A percentile compares a stretch with the other conserved stretches of the same genome.
These are phyloP conservation scores for Cordyceps militaris DNA, from an alignment of 2,329 filamentous ascomycete genomes.

Conservation along the genomic window DNA sequence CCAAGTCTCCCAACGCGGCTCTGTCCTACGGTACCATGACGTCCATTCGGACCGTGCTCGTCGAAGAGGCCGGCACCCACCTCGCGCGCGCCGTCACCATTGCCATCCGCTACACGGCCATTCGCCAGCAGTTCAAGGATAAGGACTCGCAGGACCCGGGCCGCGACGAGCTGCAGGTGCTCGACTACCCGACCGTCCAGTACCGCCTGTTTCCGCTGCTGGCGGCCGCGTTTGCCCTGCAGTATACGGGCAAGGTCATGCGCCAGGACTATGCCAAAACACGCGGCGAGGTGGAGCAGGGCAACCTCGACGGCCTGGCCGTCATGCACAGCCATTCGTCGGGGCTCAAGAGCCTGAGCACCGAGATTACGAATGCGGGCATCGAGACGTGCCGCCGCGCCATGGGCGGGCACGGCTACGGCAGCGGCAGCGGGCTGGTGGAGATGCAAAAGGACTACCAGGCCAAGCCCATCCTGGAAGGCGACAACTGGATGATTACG, in stretches of 20 bases:
- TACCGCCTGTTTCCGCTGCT: conserved; percentile 64
- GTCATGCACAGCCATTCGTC: conserved; percentile 73
- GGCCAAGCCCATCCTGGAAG: conserved; percentile 64
- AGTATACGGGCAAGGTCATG: conserved; percentile 73
- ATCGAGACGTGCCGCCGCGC: conserved; percentile 68
- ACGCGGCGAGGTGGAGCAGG: conserved; percentile 25
- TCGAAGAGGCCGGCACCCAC: conserved; percentile 63
- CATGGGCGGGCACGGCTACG: conserved; percentile 72
- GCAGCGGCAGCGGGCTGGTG: conserved; percentile 68
- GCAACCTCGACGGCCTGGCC: conserved; percentile 50
- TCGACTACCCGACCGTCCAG: conserved; percentile 79
- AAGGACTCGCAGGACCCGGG: conserved; percentile 54
- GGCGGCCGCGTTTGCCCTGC: conserved; percentile 68
- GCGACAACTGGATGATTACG: conserved; percentile 77
- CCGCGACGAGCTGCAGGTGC: conserved; percentile 62
- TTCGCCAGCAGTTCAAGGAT: conserved; percentile 73
- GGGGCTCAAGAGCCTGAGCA: conserved; percentile 66
- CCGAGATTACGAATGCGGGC: conserved; percentile 65
- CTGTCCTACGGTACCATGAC: conserved; percentile 71
- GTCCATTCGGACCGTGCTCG: conserved; percentile 66
- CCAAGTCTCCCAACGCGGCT: conserved; percentile 57
- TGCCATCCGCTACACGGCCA: conserved; percentile 65
- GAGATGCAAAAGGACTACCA: conserved; percentile 70
- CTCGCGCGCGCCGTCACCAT: conserved; percentile 72
- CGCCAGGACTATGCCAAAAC: conserved; percentile 65